Conservation (phyloP, 2,329 filamentous ascomycete species). For the Fusarium austroafricanum region DNA sequence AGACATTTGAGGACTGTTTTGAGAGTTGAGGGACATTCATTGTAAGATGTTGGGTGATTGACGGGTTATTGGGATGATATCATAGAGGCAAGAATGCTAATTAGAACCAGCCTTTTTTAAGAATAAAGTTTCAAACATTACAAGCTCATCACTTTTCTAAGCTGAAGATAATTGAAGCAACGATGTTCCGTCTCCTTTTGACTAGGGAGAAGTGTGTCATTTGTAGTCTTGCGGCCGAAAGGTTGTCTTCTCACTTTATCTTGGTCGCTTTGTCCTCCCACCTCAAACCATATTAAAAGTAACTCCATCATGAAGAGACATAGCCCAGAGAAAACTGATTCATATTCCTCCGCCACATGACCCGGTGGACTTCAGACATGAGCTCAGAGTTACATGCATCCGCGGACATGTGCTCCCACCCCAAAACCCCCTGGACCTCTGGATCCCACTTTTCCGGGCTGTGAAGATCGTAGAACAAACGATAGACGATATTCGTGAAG, state of each 20-base stretch:
- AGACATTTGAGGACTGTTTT: slow-evolving; percentile 50
- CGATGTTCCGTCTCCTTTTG: too few relatives aligned
- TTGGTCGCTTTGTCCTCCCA: too few relatives aligned
- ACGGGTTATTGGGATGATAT: not conserved
- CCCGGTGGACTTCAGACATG: not conserved
- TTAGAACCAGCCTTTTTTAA: not conserved
- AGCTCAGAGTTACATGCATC: not conserved
- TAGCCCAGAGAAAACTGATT: not conserved
- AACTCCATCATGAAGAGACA: too few relatives aligned
- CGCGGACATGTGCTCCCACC: not conserved
- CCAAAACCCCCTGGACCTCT: slow-evolving; percentile 8
- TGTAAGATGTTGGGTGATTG: slow-evolving; percentile 28
- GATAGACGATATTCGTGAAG: not conserved
- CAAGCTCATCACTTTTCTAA: too few relatives aligned
- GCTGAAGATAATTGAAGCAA: too few relatives aligned
- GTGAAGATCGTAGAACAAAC: not conserved
- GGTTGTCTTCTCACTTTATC: too few relatives aligned
- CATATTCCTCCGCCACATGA: not conserved
- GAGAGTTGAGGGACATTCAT: slow-evolving; percentile 45
- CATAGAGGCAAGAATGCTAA: not conserved
- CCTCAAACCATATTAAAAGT: too few relatives aligned
- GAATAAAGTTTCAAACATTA: not conserved
- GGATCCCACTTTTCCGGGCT: not conserved
- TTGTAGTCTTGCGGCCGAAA: too few relatives aligned
- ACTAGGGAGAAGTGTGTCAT: too few relatives aligned